Conservation (phyloP, 1,139 yeast genomes). For the Hemisphaericaspora xylanilytica region DNA sequence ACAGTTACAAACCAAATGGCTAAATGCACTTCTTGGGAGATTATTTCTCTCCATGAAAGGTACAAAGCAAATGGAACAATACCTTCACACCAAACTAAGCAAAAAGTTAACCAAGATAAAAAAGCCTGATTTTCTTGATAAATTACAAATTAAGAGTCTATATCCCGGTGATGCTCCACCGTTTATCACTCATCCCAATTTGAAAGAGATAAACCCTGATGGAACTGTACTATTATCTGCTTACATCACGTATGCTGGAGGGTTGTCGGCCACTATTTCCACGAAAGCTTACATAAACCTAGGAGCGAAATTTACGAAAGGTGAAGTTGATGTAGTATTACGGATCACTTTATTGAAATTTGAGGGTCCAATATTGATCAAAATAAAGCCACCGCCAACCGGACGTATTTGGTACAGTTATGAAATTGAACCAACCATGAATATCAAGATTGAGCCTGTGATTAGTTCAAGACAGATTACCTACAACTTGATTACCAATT, state of each 20-base stretch:
- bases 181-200: conserved; percentile 66
- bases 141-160: conserved; percentile 70
- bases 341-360: conserved; percentile 67
- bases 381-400: conserved; percentile 86
- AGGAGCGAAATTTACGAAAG: conserved; percentile 70
- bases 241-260: conserved; percentile 69
- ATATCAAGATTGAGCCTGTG: conserved; percentile 78
- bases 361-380: conserved; percentile 69
- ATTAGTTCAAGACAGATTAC: conserved; percentile 81
- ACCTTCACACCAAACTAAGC: conserved; percentile 57
- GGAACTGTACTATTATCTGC: conserved; percentile 69
- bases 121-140: conserved; percentile 84
- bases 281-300: conserved; percentile 74
- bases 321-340: conserved; percentile 74
- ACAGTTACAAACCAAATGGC: conserved; percentile 82
- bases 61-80: conserved; percentile 62
- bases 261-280: conserved; percentile 68
- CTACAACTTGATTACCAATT: conserved; percentile 73
- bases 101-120: conserved; percentile 76
- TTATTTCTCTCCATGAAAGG: conserved; percentile 72
- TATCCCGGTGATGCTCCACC: conserved; percentile 83
- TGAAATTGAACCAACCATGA: conserved; percentile 72
- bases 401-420: conserved; percentile 89
- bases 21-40: conserved; percentile 83
- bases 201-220: conserved; percentile 72